phyloP scores from a whole-genome alignment of 148 eudicot genomes.

The Tetragonia tetragonoides region DNA sequence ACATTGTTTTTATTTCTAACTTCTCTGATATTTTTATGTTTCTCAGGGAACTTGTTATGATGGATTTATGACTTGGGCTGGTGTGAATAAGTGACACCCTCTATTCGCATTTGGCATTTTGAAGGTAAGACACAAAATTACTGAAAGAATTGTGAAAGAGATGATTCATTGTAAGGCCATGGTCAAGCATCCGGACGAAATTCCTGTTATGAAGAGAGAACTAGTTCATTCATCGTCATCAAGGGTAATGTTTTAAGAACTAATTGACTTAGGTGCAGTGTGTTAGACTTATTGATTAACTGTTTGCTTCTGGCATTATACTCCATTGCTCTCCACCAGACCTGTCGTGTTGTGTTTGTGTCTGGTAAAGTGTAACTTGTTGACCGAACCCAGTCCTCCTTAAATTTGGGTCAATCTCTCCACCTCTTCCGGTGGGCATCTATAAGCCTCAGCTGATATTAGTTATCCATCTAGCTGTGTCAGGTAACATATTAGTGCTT shows the following conservation, averaged over 20 bases:
- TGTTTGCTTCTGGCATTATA: neutral
- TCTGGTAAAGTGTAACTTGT: neutral
- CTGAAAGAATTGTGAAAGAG: neutral
- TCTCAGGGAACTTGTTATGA: constrained; percentile 8
- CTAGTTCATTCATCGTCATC: constrained; percentile 15
- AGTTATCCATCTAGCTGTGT: neutral
- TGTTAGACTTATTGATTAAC: neutral
- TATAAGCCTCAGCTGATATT: neutral
- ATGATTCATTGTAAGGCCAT: constrained; percentile 27
- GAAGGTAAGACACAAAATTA: neutral
- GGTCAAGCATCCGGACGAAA: constrained; percentile 25
- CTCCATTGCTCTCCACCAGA: neutral
- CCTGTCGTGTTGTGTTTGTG: neutral
- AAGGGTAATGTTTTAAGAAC: constrained; percentile 18
- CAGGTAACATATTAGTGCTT: too few relatives aligned
- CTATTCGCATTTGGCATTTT: neutral
- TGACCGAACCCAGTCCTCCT: neutral
- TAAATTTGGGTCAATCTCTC: neutral
- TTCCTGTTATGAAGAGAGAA: constrained; percentile 16
- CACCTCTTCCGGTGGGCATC: neutral
- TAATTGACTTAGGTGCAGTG: neutral
- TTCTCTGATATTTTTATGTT: neutral
- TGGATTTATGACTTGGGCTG: constrained; percentile 11
- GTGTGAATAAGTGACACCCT: neutral
- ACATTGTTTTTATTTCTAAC: neutral